These are phyloP conservation scores for Pichia deserticola DNA, from an alignment of 805 yeast species.

Conservation along the genomic window DNA sequence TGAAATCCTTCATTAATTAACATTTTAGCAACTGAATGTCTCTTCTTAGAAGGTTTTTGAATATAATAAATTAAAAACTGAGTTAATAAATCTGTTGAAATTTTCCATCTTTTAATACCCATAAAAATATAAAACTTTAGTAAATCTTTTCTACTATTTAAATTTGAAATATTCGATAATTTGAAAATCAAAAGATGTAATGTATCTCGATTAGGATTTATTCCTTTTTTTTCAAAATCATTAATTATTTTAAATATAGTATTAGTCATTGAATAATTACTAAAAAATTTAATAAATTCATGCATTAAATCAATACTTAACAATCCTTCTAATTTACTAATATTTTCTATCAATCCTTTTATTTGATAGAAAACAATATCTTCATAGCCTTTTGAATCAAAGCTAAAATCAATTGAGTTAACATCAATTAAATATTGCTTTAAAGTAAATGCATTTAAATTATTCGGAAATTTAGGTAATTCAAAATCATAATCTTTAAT, in stretches of 20 bases:
- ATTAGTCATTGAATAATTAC: neutral
- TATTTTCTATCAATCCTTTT: neutral
- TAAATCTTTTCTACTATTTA: neutral
- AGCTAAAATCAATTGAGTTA: constrained; percentile 1
- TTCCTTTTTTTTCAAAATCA: constrained; percentile 3
- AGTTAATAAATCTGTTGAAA: constrained; percentile 2
- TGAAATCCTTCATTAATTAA: constrained; percentile 6
- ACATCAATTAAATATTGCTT: constrained; percentile 1
- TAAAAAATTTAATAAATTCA: constrained; percentile 5
- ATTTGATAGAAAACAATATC: neutral
- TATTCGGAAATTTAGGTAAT: constrained; percentile 1
- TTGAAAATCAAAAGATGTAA: constrained; percentile 4
- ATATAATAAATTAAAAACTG: neutral
- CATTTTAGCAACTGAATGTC: neutral
- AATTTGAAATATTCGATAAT: neutral
- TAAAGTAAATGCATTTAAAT: neutral
- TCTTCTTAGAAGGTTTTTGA: neutral
- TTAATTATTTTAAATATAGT: neutral
- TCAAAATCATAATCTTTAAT: neutral
- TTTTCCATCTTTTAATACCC: constrained; percentile 2
- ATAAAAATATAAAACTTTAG: constrained; percentile 1
- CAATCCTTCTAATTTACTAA: constrained; percentile 4
- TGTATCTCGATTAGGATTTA: constrained; percentile 6
- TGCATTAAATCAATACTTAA: constrained; percentile 3
- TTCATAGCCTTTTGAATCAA: neutral